These are phyloP conservation scores for Phytophthora nicotianae DNA, from an alignment of 352 stramenopile genomes.

Conservation along the genomic window DNA sequence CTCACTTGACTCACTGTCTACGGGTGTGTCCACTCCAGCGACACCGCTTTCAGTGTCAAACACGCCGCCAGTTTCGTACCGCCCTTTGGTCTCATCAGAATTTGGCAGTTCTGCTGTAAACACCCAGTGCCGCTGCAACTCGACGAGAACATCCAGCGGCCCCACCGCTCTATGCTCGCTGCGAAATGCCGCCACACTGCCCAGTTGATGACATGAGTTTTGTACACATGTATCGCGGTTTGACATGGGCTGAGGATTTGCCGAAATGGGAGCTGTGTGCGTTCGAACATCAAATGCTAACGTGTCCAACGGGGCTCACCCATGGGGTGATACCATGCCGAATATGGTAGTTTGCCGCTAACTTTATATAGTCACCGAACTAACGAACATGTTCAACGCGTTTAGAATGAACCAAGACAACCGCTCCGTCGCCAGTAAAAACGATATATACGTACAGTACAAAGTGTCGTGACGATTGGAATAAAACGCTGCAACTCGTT, in stretches of 20 bases:
- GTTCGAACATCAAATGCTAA: slow-evolving; percentile 1
- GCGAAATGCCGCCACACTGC: neutral
- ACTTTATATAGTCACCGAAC: neutral
- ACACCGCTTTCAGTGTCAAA: slow-evolving; percentile 14
- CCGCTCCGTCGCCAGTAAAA: neutral
- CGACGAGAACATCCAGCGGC: slow-evolving; percentile 37
- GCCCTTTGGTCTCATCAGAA: slow-evolving; percentile 6
- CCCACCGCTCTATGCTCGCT: slow-evolving; percentile 19
- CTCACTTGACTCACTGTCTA: too few species aligned
- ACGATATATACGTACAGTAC: neutral
- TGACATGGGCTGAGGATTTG: slow-evolving; percentile 31
- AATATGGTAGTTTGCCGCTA: neutral
- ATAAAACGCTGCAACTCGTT: neutral
- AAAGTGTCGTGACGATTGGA: neutral
- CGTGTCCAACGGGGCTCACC: slow-evolving; percentile 1
- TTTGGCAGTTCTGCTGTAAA: slow-evolving; percentile 7
- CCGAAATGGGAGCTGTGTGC: neutral
- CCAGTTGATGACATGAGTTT: neutral
- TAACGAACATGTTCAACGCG: too few species aligned
- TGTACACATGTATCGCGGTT: slow-evolving; percentile 9
- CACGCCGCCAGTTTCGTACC: slow-evolving; percentile 12
- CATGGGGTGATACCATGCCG: neutral
- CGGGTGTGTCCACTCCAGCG: neutral
- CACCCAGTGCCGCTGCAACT: slow-evolving; percentile 17
- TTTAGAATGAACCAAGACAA: too few species aligned